Evolutionary conservation across 768 basidiomycete genomes (phyloP), one percentile per base, ranked within the genome.

Genomic region (Leccinum subtestaceum): DNA sequence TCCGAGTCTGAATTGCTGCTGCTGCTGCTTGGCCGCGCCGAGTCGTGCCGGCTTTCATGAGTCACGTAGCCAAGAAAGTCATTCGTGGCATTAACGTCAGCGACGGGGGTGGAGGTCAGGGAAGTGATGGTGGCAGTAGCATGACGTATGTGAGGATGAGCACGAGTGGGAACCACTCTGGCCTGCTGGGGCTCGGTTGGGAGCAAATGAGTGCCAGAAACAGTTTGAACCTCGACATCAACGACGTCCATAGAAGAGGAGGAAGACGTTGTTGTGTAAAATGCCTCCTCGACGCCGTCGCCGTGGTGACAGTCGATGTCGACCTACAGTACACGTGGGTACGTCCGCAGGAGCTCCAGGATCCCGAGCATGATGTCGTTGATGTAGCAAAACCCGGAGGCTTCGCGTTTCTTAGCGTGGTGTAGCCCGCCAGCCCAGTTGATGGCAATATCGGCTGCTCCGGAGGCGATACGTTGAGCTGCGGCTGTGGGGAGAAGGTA

Each of bases 221-320:
- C 4, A 9, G 13, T 8, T 52, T 66, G 68, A n/a, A 60, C 60
- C 52, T 69, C 67, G 27, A 65, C 36, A 29, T 65, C 65, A 13
- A 21, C 5, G 9, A 25, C 7, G 11, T 29, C 29, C 9, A 32
- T 45, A 52, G 60, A 47, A 46, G 51, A 54, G 23, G 66, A 57
- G n/a, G 40, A 31, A 8, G 27, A 27, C 2, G 96, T 98, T 5
- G 93, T 96, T 36, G 92, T 96, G 72, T 97, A 98, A 78, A 99
- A 98, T 4, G 96, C 97, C 71, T 99, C 97, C 67, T 99, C 97
- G 34, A 99, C 97, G 13, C 97, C 97, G 70, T 98, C 97, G 17
- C 97, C 96, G 72, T 99, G 97, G 71, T 98, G 97, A 53, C 94
- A 94, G 74, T 98, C 97, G 59, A 98, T 95, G 75, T 99, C 97